Evolutionary conservation across 805 yeast species (phyloP).

Genomic region (Candida insectalens): DNA sequence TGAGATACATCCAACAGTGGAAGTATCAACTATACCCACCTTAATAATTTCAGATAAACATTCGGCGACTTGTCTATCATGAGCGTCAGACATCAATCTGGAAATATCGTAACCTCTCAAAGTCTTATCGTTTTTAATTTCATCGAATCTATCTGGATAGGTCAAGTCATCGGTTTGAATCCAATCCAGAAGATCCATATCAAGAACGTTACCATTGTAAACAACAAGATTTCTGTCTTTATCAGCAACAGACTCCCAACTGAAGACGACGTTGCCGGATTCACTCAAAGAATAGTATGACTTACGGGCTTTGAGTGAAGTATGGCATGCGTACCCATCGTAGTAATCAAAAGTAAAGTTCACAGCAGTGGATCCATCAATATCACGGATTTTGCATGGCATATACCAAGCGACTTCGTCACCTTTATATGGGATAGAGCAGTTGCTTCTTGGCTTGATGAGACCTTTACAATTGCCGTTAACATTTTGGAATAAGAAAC

Average conservation of each 20-base stretch:
- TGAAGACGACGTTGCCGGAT: slow-evolving; percentile 71
- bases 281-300: slow-evolving; percentile 51
- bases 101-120: slow-evolving; percentile 79
- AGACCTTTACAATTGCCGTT: slow-evolving; percentile 82
- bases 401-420: slow-evolving; percentile 81
- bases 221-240: slow-evolving; percentile 71
- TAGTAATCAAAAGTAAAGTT: slow-evolving; percentile 58
- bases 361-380: slow-evolving; percentile 63
- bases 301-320: slow-evolving; percentile 57
- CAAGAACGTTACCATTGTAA: slow-evolving; percentile 82
- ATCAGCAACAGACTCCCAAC: slow-evolving; percentile 80
- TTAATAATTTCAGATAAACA: slow-evolving; percentile 80
- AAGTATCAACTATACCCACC: slow-evolving; percentile 84
- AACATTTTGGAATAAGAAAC: slow-evolving; percentile 82
- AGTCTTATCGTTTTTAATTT: slow-evolving; percentile 40
- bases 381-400: slow-evolving; percentile 71
- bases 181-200: slow-evolving; percentile 70
- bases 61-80: slow-evolving; percentile 63
- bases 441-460: slow-evolving; percentile 57
- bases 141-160: slow-evolving; percentile 66
- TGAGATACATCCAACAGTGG: slow-evolving; percentile 89
- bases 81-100: slow-evolving; percentile 51
- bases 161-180: slow-evolving; percentile 56
- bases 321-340: slow-evolving; percentile 88
- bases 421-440: slow-evolving; percentile 58